phyloP scores from a whole-genome alignment of 2,329 filamentous ascomycete genomes.

The Alternaria postmessia region DNA sequence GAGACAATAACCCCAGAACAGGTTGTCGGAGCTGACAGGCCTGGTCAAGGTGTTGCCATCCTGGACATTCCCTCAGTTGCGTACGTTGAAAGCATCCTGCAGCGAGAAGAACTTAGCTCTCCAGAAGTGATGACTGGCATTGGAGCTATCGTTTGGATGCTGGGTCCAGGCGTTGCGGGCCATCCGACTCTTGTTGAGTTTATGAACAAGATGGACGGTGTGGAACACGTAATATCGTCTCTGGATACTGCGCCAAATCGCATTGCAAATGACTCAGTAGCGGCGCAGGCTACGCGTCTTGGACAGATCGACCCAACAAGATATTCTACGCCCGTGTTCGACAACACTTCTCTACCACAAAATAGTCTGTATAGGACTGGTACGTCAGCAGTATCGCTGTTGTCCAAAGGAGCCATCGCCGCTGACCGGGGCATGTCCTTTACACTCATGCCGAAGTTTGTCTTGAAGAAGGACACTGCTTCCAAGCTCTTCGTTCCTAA shows the following conservation, averaged over 20 bases:
- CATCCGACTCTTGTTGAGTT: slow-evolving; percentile 73
- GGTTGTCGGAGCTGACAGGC: slow-evolving; percentile 74
- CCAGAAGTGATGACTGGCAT: slow-evolving; percentile 72
- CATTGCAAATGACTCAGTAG: slow-evolving; percentile 72
- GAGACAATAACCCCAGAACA: slow-evolving; percentile 81
- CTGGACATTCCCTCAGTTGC: slow-evolving; percentile 77
- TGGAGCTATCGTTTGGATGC: slow-evolving; percentile 78
- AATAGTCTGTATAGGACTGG: slow-evolving; percentile 22
- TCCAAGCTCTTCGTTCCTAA: slow-evolving; percentile 57
- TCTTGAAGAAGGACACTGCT: slow-evolving; percentile 34
- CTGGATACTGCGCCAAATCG: slow-evolving; percentile 78
- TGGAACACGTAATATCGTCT: slow-evolving; percentile 81
- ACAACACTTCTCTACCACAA: slow-evolving; percentile 62
- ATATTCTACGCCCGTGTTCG: slow-evolving; percentile 74
- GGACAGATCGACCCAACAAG: slow-evolving; percentile 75
- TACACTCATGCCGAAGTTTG: slow-evolving; percentile 57
- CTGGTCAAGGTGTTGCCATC: slow-evolving; percentile 78
- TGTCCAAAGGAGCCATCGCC: slow-evolving; percentile 30
- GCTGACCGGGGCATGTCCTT: slow-evolving; percentile 56
- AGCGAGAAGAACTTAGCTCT: slow-evolving; percentile 75
- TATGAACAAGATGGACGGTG: slow-evolving; percentile 66
- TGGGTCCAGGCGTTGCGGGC: slow-evolving; percentile 72
- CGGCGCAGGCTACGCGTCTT: slow-evolving; percentile 72
- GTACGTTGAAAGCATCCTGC: slow-evolving; percentile 75
- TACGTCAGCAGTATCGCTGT: slow-evolving; percentile 1